A percentile compares a stretch with the other conserved stretches of the same genome.
Conservation (phyloP, 257 asterid genomes). For the Plantago elongata region DNA sequence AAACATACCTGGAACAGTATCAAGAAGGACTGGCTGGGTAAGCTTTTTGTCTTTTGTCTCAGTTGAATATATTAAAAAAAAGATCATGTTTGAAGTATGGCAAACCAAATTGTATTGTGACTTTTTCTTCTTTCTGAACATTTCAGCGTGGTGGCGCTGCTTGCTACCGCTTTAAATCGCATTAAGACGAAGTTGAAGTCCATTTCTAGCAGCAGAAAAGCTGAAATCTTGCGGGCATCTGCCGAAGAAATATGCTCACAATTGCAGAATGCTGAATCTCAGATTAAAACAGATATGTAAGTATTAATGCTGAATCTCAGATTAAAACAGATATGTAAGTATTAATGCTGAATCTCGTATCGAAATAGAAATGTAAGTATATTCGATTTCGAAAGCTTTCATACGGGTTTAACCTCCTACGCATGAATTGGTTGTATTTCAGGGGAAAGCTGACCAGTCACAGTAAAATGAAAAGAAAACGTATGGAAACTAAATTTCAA, state of each 20-base stretch:
- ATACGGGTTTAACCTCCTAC: conserved; percentile 19
- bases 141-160: conserved; percentile 65
- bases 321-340: conserved; percentile 69
- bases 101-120: conserved; percentile 11
- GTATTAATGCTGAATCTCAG: conserved; percentile 62
- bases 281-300: conserved; percentile 65
- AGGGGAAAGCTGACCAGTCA: conserved; percentile 61
- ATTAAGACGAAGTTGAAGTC: conserved; percentile 68
- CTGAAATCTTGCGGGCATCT: conserved; percentile 66
- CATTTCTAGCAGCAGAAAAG: conserved; percentile 46
- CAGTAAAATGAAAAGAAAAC: conserved; percentile 53
- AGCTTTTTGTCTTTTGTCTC: conserved; percentile 16
- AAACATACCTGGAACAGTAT: conserved; percentile 40
- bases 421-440: conserved; percentile 33
- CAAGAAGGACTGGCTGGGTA: conserved; percentile 68
- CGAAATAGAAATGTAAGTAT: conserved; percentile 61
- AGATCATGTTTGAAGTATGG: conserved; percentile 15
- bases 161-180: conserved; percentile 58
- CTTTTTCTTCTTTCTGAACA: conserved; percentile 21
- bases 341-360: conserved; percentile 63
- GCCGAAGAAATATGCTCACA: conserved; percentile 56
- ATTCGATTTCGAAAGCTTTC: conserved; percentile 15
- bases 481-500: conserved; percentile 58
- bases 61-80: conserved; percentile 20
- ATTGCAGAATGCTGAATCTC: conserved; percentile 66